Evolutionary conservation across 208 protist species (phyloP).

Genomic region (Trypanosoma boissoni): DNA sequence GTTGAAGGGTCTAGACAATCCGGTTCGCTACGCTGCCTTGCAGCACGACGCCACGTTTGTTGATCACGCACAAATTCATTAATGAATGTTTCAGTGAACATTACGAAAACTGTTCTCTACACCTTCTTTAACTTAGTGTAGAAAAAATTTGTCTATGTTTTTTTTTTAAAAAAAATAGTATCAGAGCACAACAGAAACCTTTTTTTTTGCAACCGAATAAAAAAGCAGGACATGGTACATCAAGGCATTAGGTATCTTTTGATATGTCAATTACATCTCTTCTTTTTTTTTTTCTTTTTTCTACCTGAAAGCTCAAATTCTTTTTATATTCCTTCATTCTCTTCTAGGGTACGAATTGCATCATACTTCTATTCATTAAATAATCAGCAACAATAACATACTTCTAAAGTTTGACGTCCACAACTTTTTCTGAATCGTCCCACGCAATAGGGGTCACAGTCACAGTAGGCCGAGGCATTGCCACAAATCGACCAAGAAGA

Average conservation of each 20-base stretch:
- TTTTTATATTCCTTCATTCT: no score
- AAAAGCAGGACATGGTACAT: no score
- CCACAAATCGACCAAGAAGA: slow-evolving; percentile 75
- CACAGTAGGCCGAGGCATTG: slow-evolving; percentile 82
- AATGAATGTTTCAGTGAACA: slow-evolving; percentile 21
- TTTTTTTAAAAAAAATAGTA: no score
- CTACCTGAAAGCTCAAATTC: no score
- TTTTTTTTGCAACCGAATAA: no score
- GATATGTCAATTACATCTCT: no score
- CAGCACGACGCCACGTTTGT: slow-evolving; percentile 43
- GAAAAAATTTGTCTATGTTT: slow-evolving; percentile 1
- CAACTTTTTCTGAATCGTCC: slow-evolving; percentile 17
- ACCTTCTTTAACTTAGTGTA: neutral
- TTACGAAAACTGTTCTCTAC: neutral
- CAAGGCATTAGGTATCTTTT: no score
- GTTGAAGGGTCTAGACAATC: slow-evolving; percentile 9
- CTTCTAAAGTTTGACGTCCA: neutral
- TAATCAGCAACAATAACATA: neutral
- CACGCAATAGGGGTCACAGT: slow-evolving; percentile 79
- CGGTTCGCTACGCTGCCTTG: slow-evolving; percentile 16
- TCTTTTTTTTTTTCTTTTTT: no score
- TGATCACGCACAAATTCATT: slow-evolving; percentile 47
- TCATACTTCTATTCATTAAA: neutral
- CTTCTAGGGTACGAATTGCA: no score
- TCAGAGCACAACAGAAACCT: no score